Conservation (phyloP, 2,329 filamentous ascomycete genomes). For the Neofusicoccum umdonicola region DNA sequence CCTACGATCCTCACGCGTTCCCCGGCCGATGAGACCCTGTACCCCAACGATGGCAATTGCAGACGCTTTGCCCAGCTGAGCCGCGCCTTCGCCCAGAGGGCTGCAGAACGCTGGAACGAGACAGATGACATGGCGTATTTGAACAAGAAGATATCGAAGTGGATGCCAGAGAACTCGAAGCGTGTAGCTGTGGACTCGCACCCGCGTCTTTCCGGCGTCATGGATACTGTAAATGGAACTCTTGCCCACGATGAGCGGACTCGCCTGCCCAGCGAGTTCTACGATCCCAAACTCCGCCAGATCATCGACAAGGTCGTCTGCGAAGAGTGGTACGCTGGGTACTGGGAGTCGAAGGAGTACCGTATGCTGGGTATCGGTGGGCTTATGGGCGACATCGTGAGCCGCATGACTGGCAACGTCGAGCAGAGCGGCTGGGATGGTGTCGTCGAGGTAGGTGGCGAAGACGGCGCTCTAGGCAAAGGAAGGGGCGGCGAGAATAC, state of each 20-base stretch:
- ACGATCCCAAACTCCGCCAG: conserved; percentile 67
- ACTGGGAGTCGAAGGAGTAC: conserved; percentile 80
- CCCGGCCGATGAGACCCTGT: conserved; percentile 49
- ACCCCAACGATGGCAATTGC: conserved; percentile 50
- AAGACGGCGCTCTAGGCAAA: conserved; percentile 33
- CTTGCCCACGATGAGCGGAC: conserved; percentile 80
- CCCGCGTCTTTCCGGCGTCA: conserved; percentile 81
- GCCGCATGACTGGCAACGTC: conserved; percentile 42
- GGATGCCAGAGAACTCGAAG: conserved; percentile 70
- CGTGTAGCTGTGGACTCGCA: conserved; percentile 78
- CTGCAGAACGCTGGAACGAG: conserved; percentile 49
- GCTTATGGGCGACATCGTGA: conserved; percentile 77
- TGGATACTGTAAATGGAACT: conserved; percentile 91
- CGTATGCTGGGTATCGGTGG: conserved; percentile 83
- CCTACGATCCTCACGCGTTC: conserved; percentile 46
- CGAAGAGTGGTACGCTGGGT: conserved; percentile 92
- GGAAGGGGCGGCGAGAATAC: conserved; percentile 49
- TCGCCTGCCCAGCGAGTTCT: conserved; percentile 79
- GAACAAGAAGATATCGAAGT: conserved; percentile 73
- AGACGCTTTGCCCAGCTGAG: conserved; percentile 48
- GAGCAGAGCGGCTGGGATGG: conserved; percentile 36
- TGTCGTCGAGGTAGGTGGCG: conserved; percentile 40
- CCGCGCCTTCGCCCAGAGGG: conserved; percentile 47
- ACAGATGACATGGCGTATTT: conserved; percentile 81
- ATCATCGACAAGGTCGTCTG: conserved; percentile 72